phyloP scores from a whole-genome alignment of 352 stramenopile species.

The Pythium sp. region DNA sequence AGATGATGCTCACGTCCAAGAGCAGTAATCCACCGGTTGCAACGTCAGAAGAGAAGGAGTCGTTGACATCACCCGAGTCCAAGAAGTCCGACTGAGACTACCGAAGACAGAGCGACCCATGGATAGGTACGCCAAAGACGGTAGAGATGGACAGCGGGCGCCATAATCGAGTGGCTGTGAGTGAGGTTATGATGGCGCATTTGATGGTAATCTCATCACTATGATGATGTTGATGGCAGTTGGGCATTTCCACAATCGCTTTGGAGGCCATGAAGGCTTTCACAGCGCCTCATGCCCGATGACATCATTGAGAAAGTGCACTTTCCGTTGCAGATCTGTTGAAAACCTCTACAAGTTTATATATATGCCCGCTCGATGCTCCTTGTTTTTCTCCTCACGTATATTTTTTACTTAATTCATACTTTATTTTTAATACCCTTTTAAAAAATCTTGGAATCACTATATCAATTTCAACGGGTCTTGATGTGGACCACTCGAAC shows the following conservation, averaged over 20 bases:
- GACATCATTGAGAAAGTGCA: conserved; percentile 5
- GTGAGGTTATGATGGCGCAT: neutral
- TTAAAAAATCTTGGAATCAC: neutral
- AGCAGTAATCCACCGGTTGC: neutral
- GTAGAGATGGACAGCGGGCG: neutral
- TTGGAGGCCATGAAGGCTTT: neutral
- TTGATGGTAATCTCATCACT: neutral
- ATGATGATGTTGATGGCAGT: neutral
- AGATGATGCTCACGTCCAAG: conserved; percentile 4
- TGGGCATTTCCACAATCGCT: neutral
- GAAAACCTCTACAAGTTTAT: neutral
- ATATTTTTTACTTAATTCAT: neutral
- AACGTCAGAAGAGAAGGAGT: neutral
- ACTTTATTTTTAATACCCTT: neutral
- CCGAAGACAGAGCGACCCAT: too few relatives aligned
- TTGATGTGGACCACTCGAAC: neutral
- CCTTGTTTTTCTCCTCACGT: neutral
- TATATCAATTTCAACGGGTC: neutral
- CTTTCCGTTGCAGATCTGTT: neutral
- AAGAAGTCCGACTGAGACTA: neutral
- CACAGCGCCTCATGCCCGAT: neutral
- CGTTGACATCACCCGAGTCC: neutral
- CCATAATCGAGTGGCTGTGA: neutral
- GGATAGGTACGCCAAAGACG: neutral
- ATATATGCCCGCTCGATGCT: neutral